Conservation (phyloP, 2,329 filamentous ascomycete genomes). For the Diplodia seriata region DNA sequence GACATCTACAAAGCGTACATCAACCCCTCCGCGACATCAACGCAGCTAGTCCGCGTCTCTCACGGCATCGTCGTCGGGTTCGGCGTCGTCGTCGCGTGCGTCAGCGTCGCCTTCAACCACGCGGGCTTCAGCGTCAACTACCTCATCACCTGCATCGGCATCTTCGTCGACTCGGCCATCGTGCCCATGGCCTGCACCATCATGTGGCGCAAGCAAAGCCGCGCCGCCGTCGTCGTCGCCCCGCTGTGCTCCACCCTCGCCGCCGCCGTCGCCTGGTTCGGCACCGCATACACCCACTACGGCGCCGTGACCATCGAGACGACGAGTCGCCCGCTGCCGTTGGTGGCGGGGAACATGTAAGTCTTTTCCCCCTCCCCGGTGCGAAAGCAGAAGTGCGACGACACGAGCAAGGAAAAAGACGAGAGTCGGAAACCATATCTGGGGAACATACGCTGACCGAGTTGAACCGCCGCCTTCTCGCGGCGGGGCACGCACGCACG, state of each 20-base stretch:
- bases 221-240: conserved; percentile 57
- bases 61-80: conserved; percentile 52
- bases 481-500: no score
- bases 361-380: not conserved
- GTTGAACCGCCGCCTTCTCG: no score
- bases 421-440: no score
- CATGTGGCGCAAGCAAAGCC: conserved; percentile 51
- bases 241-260: conserved; percentile 60
- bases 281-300: conserved; percentile 45
- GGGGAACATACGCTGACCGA: no score
- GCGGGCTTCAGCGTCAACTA: conserved; percentile 35
- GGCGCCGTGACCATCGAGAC: conserved; percentile 44
- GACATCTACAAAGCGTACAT: conserved; percentile 55
- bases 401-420: not conserved
- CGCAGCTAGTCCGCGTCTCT: conserved; percentile 49
- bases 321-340: conserved; percentile 38
- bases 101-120: conserved; percentile 42
- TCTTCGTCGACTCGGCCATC: conserved; percentile 53
- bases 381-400: not conserved
- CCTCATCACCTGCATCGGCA: conserved; percentile 46
- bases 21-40: conserved; percentile 45
- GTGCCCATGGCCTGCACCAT: conserved; percentile 50
- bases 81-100: conserved; percentile 48
- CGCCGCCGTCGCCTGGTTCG: conserved; percentile 54
- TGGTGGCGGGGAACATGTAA: conserved; percentile 38